Conservation (phyloP, 768 basidiomycete genomes). For the Ramaria rubella region DNA sequence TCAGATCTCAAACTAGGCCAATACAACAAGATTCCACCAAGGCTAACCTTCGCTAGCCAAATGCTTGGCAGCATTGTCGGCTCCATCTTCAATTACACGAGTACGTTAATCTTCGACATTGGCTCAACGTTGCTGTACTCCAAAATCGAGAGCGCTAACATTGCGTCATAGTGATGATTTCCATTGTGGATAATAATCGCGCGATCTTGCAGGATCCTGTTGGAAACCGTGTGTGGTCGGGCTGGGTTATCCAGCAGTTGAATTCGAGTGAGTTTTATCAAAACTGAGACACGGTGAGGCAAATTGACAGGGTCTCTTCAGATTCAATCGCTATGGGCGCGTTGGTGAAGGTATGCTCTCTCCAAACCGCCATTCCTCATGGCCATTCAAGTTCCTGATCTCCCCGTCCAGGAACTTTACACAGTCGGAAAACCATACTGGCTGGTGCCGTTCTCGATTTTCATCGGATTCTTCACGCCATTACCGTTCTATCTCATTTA, state of each 20-base stretch:
- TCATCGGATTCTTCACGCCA: slow-evolving; percentile 44
- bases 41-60: slow-evolving; percentile 42
- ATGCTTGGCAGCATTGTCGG: slow-evolving; percentile 46
- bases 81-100: slow-evolving; percentile 46
- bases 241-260: slow-evolving; percentile 47
- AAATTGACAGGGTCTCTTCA: not conserved
- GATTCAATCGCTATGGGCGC: slow-evolving; percentile 52
- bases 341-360: slow-evolving; percentile 28
- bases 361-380: not conserved
- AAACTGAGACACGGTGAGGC: not conserved
- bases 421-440: slow-evolving; percentile 41
- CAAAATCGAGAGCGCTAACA: no score
- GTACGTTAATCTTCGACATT: slow-evolving; percentile 21
- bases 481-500: slow-evolving; percentile 44
- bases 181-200: slow-evolving; percentile 40
- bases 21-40: slow-evolving; percentile 48
- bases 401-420: slow-evolving; percentile 35
- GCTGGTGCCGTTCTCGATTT: slow-evolving; percentile 43
- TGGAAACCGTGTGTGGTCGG: slow-evolving; percentile 43
- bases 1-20: slow-evolving; percentile 47
- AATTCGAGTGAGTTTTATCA: slow-evolving; percentile 29
- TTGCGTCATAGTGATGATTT: slow-evolving; percentile 45
- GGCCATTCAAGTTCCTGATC: not conserved
- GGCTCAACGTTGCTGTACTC: not conserved
- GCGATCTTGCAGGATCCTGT: slow-evolving; percentile 41